Conservation (phyloP, 2,329 filamentous ascomycete genomes). For the Xylaria sp. region DNA sequence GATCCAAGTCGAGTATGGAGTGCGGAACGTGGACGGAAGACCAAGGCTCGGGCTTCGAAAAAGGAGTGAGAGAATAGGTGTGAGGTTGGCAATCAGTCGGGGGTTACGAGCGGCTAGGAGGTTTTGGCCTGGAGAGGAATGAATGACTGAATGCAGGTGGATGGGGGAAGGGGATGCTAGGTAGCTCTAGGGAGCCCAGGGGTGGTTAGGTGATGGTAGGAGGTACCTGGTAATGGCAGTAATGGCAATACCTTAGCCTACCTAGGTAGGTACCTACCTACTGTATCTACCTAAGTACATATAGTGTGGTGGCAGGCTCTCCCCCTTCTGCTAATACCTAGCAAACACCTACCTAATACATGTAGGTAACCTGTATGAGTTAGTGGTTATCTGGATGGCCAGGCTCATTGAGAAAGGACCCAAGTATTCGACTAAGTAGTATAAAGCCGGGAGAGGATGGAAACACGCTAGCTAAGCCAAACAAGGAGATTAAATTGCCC, state of each 20-base stretch:
- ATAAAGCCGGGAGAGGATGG: constrained; percentile 19
- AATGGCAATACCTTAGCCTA: not conserved
- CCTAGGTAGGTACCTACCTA: not conserved
- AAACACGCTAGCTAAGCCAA: constrained; percentile 36
- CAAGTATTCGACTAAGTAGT: not conserved
- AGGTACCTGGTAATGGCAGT: not conserved
- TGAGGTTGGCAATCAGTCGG: constrained; percentile 49
- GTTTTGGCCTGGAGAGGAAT: constrained; percentile 36
- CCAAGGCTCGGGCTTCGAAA: constrained; percentile 40
- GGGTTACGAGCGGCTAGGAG: constrained; percentile 46
- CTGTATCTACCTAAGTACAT: not conserved
- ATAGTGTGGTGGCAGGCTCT: not conserved
- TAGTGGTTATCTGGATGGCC: too few species aligned
- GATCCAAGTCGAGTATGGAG: constrained; percentile 36
- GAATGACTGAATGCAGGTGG: constrained; percentile 28
- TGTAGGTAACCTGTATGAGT: too few species aligned
- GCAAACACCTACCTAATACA: too few species aligned
- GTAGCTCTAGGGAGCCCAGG: constrained; percentile 38
- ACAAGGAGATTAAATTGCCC: constrained; percentile 32
- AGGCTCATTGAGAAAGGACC: not conserved
- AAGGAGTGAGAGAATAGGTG: constrained; percentile 43
- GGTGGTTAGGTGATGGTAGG: constrained; percentile 23
- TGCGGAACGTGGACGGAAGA: constrained; percentile 41
- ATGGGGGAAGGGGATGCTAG: constrained; percentile 42
- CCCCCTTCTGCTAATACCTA: not conserved